Base-by-base conservation (phyloP, 2,329 filamentous ascomycete genomes). In the Nothophoma quercina region DNA sequence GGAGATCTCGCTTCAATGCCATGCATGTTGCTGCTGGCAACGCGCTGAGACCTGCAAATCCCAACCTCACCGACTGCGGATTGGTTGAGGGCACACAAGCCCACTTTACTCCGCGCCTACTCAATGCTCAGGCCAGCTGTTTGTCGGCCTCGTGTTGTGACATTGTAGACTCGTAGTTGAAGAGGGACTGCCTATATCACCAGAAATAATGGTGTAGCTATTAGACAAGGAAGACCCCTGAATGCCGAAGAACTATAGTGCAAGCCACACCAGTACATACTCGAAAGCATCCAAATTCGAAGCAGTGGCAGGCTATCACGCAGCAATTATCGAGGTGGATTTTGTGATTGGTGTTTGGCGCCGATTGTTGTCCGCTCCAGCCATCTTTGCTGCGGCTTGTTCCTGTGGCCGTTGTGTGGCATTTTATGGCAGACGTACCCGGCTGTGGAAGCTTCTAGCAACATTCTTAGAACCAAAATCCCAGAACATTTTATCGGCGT, bases 381-480 rank as follows among this genome's bases (percentile, higher is more conserved):
- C 63, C 62, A 59, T 61, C 48, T 49, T n/a, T 47, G 44, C 42
- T 55, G 60, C 57, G 62, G 60, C 63, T 55, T 53, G 60, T 39
- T 29, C 47, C 48, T 57, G 45, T 59, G 39, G 60, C 55, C 49
- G 55, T 50, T 34, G 39, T 53, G 48, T 40, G 21, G 9, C 29
- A 40, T 45, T 44, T 40, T 25, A 39, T 21, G 44, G 22, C 25
- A 32, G 39, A 16, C 7, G 18, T 13, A n/a, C 16, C 35, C 26
- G 58, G 47, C 25, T 50, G 54, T 70, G 59, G 69, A 72, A 72
- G 57, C 51, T 71, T 70, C 69, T 71, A 67, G 69, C 69, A 71
- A 59, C 55, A 47, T 63, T 56, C 55, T 45, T 38, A 43, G 44
- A 33, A 16, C 62, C 40, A 57, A 57, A 63, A 48, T 54, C 45